These are phyloP conservation scores for Myxozyma melibiosi DNA, from an alignment of 805 yeast genomes.

Conservation along the genomic window DNA sequence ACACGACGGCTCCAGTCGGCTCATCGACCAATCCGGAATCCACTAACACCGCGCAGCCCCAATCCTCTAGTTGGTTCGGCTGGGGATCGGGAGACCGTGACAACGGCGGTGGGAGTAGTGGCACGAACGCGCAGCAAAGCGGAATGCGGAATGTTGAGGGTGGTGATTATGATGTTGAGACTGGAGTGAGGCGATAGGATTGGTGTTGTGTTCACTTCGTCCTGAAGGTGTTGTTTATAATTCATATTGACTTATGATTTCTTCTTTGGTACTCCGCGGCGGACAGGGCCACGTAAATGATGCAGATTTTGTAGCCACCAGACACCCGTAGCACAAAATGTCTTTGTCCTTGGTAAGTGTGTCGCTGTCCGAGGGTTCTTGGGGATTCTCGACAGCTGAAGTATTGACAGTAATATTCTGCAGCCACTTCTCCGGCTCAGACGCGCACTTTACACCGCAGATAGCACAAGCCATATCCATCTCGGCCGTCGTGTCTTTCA, in stretches of 20 bases:
- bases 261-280: constrained; percentile 41
- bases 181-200: not conserved
- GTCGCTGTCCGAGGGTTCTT: not conserved
- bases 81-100: too few relatives aligned
- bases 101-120: too few relatives aligned
- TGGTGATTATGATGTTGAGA: constrained; percentile 1
- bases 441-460: constrained; percentile 58
- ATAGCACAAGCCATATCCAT: constrained; percentile 55
- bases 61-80: constrained; percentile 2
- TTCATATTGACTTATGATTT: constrained; percentile 53
- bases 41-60: not conserved
- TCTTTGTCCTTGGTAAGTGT: not conserved
- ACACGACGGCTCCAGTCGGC: not conserved
- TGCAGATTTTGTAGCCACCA: constrained; percentile 26
- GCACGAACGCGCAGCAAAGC: not conserved
- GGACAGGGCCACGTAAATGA: constrained; percentile 47
- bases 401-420: constrained; percentile 64
- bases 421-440: constrained; percentile 61
- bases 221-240: not conserved
- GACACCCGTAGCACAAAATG: constrained; percentile 27
- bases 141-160: not conserved
- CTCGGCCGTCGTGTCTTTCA: constrained; percentile 72
- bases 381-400: constrained; percentile 43
- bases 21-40: not conserved
- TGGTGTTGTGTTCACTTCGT: too few relatives aligned